Base-by-base conservation (phyloP, 768 basidiomycete species). In the Fistulinella prunicolor region DNA sequence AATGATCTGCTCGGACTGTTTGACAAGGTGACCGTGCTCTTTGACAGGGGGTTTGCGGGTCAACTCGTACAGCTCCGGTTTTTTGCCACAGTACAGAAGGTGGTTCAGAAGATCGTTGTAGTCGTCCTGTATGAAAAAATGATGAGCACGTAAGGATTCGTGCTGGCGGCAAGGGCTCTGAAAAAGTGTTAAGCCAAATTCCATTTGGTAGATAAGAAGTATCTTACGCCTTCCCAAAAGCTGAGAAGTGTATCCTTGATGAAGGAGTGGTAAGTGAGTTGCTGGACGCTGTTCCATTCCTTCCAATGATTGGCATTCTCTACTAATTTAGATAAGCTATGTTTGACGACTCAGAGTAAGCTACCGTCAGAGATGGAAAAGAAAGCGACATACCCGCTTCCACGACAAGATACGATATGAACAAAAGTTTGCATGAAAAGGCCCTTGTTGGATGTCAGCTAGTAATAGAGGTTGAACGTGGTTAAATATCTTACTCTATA, bases 361-460 rank as follows among this genome's bases (percentile, higher is more conserved):
- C 29, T 13, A 9, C 13, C 3, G 23, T 9, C 13, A 38, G 7
- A 7, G 9, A 34, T 36, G 17, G 17, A 34, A n/a, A n/a, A 10
- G 16, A 4, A 34, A 41, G n/a, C 9, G 14, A 39, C 42, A 32
- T 6, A 52, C 63, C 44, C 12, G 40, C 45, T 6, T 17, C 13
- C 6, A 37, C 48, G 53, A 43, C 64, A 67, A 12, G 12, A 38
- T n/a, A 35, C 34, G 21, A 64, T 7, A 42, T 68, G 64, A 16
- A 54, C 35, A 38, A 55, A 67, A 3, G 51, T 53, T 24, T 67
- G 41, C 49, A 58, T 43, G 19, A 63, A 61, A 23, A 68, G 47
- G 44, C 54, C 14, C 64, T 65, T 38, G 42, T 29, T 16, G 30
- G 9, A 14, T 5, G 42, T 64, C 42, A 60, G 47, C 24, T 20